Conservation (phyloP, 2,329 filamentous ascomycete genomes). For the Aureobasidium melanogenum region DNA sequence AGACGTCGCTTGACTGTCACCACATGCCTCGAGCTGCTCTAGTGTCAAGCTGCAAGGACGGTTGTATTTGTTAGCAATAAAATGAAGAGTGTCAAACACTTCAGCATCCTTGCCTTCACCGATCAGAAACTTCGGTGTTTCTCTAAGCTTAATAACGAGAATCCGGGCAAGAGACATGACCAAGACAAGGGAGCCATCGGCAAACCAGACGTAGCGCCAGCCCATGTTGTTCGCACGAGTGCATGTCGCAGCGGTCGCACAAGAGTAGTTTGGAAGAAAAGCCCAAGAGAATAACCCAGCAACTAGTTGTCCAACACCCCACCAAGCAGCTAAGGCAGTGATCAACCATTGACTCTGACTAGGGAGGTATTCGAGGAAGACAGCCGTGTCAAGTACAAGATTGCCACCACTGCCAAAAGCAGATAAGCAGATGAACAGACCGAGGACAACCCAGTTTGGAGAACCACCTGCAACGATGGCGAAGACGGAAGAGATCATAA, state of each 20-base stretch:
- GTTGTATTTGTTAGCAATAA: conserved; percentile 45
- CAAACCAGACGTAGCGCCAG: conserved; percentile 50
- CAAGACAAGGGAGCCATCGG: conserved; percentile 45
- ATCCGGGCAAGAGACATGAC: conserved; percentile 45
- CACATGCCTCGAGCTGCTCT: conserved; percentile 40
- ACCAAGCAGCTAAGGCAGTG: conserved; percentile 53
- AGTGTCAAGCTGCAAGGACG: conserved; percentile 44
- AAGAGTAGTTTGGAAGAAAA: conserved; percentile 43
- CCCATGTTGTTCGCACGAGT: conserved; percentile 45
- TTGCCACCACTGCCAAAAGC: conserved; percentile 59
- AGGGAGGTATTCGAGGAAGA: conserved; percentile 50
- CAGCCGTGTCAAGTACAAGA: conserved; percentile 53
- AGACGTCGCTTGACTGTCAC: conserved; percentile 21
- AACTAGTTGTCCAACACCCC: conserved; percentile 43
- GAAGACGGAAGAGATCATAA: conserved; percentile 54
- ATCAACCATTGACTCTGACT: conserved; percentile 55
- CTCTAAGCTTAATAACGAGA: conserved; percentile 44
- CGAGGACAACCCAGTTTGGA: conserved; percentile 58
- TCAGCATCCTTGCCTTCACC: conserved; percentile 45
- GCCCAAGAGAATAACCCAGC: conserved; percentile 48
- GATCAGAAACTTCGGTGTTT: conserved; percentile 50
- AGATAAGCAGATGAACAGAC: conserved; percentile 53
- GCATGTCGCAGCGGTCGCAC: conserved; percentile 37
- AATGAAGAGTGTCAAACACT: conserved; percentile 40
- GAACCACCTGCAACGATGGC: conserved; percentile 57